A percentile compares a stretch with the other conserved stretches of the same genome.
These are phyloP conservation scores for Eutypa lata DNA, from an alignment of 2,329 filamentous ascomycete genomes.

Conservation along the genomic window DNA sequence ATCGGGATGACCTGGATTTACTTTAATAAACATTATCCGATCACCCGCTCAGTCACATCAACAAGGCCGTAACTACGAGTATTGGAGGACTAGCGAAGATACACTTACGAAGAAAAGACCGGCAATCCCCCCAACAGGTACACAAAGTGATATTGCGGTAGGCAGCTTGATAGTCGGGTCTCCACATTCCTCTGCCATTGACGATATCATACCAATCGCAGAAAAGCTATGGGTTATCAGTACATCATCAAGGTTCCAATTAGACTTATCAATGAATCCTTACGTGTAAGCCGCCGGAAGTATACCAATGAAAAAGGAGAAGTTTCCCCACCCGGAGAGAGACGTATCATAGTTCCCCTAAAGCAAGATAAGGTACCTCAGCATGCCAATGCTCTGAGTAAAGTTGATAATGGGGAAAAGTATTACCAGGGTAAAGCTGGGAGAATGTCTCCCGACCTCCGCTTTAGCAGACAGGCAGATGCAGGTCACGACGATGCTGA, in stretches of 20 bases:
- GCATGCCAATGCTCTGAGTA: no score
- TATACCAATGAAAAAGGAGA: conserved; percentile 62
- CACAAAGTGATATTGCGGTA: conserved; percentile 47
- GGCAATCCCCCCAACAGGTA: conserved; percentile 51
- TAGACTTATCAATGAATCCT: conserved; percentile 6
- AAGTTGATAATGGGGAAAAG: no score
- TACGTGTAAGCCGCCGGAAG: conserved; percentile 54
- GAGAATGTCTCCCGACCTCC: conserved; percentile 49
- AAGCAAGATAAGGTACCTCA: background rate
- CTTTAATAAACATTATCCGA: no score
- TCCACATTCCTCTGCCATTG: conserved; percentile 59
- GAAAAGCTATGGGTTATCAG: conserved; percentile 37
- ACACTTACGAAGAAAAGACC: conserved; percentile 48
- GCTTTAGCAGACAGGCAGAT: conserved; percentile 54
- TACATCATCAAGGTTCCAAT: background rate
- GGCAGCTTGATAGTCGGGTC: conserved; percentile 51
- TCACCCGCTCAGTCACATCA: no score
- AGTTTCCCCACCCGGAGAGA: conserved; percentile 55
- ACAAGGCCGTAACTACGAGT: background rate
- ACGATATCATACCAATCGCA: conserved; percentile 59
- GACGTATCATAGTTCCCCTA: conserved; percentile 52
- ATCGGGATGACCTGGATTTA: conserved; percentile 43
- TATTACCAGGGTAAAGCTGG: conserved; percentile 43
- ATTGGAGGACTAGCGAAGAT: background rate
- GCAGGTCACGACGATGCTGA: conserved; percentile 56